A percentile compares a stretch with the other conserved stretches of the same genome.
Conservation (phyloP, 306 rosid genomes). For the Benincasa hispida region DNA sequence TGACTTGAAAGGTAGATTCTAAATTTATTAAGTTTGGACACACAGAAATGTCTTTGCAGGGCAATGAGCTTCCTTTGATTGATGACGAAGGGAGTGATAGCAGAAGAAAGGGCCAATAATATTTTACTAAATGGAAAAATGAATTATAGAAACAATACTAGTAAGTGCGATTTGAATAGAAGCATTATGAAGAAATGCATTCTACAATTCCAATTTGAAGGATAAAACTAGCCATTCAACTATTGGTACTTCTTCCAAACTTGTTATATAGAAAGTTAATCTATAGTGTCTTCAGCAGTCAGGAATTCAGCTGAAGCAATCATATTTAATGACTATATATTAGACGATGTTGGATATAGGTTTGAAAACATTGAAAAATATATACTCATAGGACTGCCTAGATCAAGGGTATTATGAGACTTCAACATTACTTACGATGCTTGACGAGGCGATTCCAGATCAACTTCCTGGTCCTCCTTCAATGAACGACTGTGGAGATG, state of each 20-base stretch:
- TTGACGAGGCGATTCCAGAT: slow-evolving; percentile 28
- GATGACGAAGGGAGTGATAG: background rate
- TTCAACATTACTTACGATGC: slow-evolving; percentile 1
- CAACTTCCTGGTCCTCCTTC: slow-evolving; percentile 18
- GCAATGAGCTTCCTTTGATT: background rate
- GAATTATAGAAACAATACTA: background rate
- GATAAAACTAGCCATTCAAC: background rate
- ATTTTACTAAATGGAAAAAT: background rate
- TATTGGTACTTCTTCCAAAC: background rate
- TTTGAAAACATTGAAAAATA: background rate
- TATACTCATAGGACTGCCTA: background rate
- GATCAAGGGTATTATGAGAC: background rate
- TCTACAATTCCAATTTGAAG: background rate
- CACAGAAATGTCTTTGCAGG: background rate
- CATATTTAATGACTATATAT: background rate
- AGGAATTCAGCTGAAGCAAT: background rate
- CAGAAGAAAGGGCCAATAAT: background rate
- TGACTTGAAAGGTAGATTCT: background rate
- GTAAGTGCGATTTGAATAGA: background rate
- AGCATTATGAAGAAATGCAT: background rate
- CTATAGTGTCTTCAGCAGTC: background rate
- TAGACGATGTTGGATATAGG: background rate
- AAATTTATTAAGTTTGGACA: background rate
- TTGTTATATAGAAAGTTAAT: background rate
- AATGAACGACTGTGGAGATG: slow-evolving; percentile 39